Evolutionary conservation across 2,329 filamentous ascomycete genomes (phyloP).

Genomic region (Xylariomycetidae sp.): DNA sequence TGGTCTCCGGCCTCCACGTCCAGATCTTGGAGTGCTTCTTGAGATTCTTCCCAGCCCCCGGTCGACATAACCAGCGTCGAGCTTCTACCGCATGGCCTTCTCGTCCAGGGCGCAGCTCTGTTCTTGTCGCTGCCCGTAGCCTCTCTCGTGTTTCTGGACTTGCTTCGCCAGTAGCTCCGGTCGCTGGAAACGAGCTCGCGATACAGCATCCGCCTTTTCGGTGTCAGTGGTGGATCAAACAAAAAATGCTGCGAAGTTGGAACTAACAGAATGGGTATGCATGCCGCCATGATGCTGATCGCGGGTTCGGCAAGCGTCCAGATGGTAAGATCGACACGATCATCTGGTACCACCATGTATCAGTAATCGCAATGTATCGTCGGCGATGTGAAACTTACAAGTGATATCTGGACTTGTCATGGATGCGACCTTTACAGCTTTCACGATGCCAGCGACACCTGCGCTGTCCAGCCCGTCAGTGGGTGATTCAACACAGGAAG

Average conservation of each 20-base stretch:
- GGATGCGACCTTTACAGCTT: constrained; percentile 24
- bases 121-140: too few relatives aligned
- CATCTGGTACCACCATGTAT: constrained; percentile 8
- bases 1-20: too few relatives aligned
- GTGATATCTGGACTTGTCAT: constrained; percentile 29
- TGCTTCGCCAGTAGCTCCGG: constrained; percentile 20
- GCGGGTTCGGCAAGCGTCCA: constrained; percentile 31
- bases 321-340: constrained; percentile 29
- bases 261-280: constrained; percentile 28
- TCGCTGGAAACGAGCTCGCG: constrained; percentile 27
- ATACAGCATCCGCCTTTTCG: constrained; percentile 27
- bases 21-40: constrained; percentile 24
- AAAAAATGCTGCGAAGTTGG: too few relatives aligned
- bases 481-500: too few relatives aligned
- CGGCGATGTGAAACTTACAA: constrained; percentile 6
- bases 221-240: neutral
- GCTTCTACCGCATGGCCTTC: constrained; percentile 23
- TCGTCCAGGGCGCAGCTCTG: constrained; percentile 8
- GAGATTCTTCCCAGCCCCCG: constrained; percentile 25
- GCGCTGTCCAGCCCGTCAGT: constrained; percentile 17
- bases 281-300: constrained; percentile 31
- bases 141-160: constrained; percentile 11
- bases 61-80: constrained; percentile 28
- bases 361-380: neutral
- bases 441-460: constrained; percentile 28